These are phyloP conservation scores for Boletus tylopilopsis DNA, from an alignment of 768 basidiomycete genomes.

Conservation along the genomic window DNA sequence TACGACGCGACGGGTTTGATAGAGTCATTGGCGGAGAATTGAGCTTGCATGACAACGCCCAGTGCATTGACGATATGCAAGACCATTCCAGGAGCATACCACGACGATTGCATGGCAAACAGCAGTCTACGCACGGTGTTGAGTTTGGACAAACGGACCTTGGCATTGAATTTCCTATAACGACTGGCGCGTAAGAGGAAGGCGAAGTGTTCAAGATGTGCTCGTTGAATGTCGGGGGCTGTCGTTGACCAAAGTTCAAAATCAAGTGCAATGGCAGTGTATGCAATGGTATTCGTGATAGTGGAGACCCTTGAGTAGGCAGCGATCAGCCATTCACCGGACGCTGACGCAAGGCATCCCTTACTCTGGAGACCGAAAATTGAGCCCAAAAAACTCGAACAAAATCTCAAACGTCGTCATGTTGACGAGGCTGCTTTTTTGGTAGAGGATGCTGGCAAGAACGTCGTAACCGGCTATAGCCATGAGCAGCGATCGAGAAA, in stretches of 20 bases:
- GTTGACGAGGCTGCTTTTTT: slow-evolving; percentile 73
- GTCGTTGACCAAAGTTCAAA: slow-evolving; percentile 87
- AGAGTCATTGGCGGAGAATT: slow-evolving; percentile 68
- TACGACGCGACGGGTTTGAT: slow-evolving; percentile 88
- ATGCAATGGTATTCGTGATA: slow-evolving; percentile 77
- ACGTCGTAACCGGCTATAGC: slow-evolving; percentile 81
- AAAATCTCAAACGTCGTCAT: slow-evolving; percentile 77
- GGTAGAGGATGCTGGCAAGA: slow-evolving; percentile 66
- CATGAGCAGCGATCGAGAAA: slow-evolving; percentile 2
- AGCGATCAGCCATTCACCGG: not conserved
- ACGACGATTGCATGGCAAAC: slow-evolving; percentile 77
- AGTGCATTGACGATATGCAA: slow-evolving; percentile 57
- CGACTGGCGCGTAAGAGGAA: slow-evolving; percentile 70
- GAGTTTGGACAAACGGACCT: slow-evolving; percentile 68
- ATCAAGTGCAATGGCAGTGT: slow-evolving; percentile 80
- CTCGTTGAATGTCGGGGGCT: slow-evolving; percentile 65
- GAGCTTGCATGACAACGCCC: slow-evolving; percentile 53
- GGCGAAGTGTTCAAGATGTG: slow-evolving; percentile 78
- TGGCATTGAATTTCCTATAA: slow-evolving; percentile 73
- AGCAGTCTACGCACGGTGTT: slow-evolving; percentile 70
- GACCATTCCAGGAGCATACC: slow-evolving; percentile 55
- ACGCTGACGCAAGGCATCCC: slow-evolving; percentile 20
- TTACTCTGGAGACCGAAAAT: slow-evolving; percentile 78
- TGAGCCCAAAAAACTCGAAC: slow-evolving; percentile 83
- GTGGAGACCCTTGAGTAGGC: slow-evolving; percentile 65